Percentiles rank a stretch among this genome's conserved stretches.
phyloP scores from a whole-genome alignment of 305 asterid genomes.

The Rubia peregrina region DNA sequence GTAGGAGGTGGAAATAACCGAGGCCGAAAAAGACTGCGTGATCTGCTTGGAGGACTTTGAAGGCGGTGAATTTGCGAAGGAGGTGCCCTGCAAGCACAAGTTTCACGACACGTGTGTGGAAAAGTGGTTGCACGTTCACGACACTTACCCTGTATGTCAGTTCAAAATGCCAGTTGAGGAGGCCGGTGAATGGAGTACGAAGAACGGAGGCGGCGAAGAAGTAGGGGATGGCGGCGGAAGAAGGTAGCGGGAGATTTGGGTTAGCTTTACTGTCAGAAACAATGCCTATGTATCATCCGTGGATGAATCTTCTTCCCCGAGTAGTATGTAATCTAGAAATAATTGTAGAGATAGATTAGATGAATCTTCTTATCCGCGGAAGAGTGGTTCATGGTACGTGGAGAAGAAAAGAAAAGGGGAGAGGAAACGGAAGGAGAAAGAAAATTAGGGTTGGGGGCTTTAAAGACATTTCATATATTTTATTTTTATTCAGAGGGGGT shows the following conservation, averaged over 20 bases:
- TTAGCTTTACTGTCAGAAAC: no score
- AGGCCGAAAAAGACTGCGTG: neutral
- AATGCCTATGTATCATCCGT: no score
- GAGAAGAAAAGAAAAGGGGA: no score
- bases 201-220: slow-evolving; percentile 15
- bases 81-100: neutral
- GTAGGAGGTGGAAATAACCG: slow-evolving; percentile 31
- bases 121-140: neutral
- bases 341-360: no score
- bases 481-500: no score
- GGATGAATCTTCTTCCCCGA: no score
- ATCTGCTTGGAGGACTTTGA: neutral
- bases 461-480: no score
- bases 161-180: slow-evolving; percentile 39
- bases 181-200: neutral
- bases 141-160: neutral
- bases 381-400: no score
- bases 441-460: no score
- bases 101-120: neutral
- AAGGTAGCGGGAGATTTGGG: neutral
- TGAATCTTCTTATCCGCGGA: no score
- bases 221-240: slow-evolving; percentile 27
- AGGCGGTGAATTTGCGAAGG: neutral
- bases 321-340: no score
- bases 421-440: no score